Evolutionary conservation across 2,329 filamentous ascomycete genomes (phyloP).

Genomic region (Colletotrichum kahawae): DNA sequence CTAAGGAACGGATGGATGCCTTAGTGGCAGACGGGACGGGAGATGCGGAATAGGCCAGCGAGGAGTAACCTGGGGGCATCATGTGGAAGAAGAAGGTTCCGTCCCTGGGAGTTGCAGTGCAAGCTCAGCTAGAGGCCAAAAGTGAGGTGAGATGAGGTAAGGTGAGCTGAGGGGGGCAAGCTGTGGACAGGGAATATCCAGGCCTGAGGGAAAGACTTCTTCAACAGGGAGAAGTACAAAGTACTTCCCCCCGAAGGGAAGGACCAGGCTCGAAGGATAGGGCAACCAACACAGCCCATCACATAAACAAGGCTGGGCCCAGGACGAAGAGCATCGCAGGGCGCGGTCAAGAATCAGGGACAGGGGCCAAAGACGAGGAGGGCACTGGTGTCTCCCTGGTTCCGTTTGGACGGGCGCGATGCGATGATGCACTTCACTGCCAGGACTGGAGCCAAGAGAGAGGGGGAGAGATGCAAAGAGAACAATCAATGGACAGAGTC

Average conservation of each 20-base stretch:
- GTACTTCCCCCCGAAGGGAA: background rate
- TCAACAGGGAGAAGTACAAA: background rate
- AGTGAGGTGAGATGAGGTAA: constrained; percentile 4
- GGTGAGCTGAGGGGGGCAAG: background rate
- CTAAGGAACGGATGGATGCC: background rate
- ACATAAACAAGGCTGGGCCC: background rate
- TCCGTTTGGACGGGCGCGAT: background rate
- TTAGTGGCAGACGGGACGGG: constrained; percentile 7
- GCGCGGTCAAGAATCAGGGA: background rate
- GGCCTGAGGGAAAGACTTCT: background rate
- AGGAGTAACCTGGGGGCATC: background rate
- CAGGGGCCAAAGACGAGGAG: background rate
- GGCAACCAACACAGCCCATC: background rate
- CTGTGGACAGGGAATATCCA: background rate
- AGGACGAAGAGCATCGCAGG: background rate
- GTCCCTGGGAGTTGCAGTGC: background rate
- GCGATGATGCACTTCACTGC: background rate
- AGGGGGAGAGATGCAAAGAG: background rate
- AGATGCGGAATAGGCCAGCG: constrained; percentile 3
- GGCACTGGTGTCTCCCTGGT: background rate
- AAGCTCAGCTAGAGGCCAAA: background rate
- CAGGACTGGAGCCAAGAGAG: background rate
- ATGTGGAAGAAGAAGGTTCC: constrained; percentile 5
- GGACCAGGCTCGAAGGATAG: background rate
- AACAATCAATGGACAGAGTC: background rate